Percentiles rank a stretch among this genome's conserved stretches.
Evolutionary conservation across 228 moss, liverwort and hornwort genomes (phyloP).

Genomic region (Sphagnum magellanicum): DNA sequence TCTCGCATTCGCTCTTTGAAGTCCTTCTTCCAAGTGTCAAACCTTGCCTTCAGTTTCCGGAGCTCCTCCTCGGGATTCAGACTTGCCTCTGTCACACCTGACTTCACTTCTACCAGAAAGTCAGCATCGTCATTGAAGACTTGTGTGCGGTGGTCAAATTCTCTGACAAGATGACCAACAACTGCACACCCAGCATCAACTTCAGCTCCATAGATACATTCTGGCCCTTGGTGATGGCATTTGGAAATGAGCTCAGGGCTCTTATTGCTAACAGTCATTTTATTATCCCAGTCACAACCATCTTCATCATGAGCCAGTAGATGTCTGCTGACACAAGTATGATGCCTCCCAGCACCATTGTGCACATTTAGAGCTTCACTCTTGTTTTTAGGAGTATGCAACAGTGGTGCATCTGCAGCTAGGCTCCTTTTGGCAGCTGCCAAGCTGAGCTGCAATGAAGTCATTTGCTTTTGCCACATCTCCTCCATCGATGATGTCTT

Average conservation of each 20-base stretch:
- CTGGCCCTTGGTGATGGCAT: conserved; percentile 27
- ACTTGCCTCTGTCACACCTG: conserved; percentile 81
- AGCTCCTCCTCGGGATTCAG: conserved; percentile 93
- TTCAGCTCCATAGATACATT: conserved; percentile 75
- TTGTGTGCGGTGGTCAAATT: conserved; percentile 95
- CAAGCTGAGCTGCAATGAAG: conserved; percentile 85
- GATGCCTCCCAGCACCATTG: conserved; percentile 49
- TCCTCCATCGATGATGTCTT: conserved; percentile 99
- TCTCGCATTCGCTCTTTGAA: conserved; percentile 89
- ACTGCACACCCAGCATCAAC: conserved; percentile 82
- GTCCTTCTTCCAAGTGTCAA: conserved; percentile 97
- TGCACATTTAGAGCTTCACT: conserved; percentile 65
- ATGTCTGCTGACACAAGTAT: conserved; percentile 55
- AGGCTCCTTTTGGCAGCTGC: conserved; percentile 93
- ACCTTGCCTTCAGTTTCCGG: conserved; percentile 72
- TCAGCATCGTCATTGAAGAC: conserved; percentile 95
- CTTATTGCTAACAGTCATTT: conserved; percentile 67
- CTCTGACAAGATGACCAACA: conserved; percentile 81
- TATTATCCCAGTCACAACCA: conserved; percentile 95
- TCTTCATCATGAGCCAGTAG: conserved; percentile 79
- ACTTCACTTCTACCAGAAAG: conserved; percentile 93
- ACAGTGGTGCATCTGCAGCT: conserved; percentile 58
- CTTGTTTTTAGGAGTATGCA: conserved; percentile 43
- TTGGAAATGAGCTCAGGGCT: conserved; percentile 43
- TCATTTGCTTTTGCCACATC: conserved; percentile 99